Evolutionary conservation across 2,329 filamentous ascomycete species (phyloP).

Genomic region (Nemania bipapillata): DNA sequence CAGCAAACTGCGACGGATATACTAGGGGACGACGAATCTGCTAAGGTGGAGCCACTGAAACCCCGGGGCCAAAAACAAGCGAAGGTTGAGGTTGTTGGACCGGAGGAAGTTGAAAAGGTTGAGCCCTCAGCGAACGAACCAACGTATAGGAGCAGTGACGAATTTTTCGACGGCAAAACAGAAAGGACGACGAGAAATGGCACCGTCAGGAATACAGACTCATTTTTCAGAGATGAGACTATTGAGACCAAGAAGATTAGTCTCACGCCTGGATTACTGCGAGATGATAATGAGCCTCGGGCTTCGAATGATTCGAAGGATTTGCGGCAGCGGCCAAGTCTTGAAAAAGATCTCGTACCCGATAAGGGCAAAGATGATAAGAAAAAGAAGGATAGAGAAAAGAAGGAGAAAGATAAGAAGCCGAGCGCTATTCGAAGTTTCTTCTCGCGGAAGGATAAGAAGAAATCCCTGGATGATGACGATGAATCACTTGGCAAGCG

Average conservation of each 20-base stretch:
- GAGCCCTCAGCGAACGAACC: slow-evolving; percentile 40
- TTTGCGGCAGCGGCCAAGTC: slow-evolving; percentile 66
- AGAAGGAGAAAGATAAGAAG: slow-evolving; percentile 59
- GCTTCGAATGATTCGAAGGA: slow-evolving; percentile 59
- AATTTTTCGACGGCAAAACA: slow-evolving; percentile 68
- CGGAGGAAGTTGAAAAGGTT: slow-evolving; percentile 52
- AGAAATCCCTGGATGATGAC: slow-evolving; percentile 66
- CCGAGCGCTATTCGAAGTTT: slow-evolving; percentile 64
- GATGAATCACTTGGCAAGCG: slow-evolving; percentile 71
- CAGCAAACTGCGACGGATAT: slow-evolving; percentile 50
- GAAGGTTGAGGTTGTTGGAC: slow-evolving; percentile 52
- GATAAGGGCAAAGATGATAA: slow-evolving; percentile 69
- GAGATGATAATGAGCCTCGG: slow-evolving; percentile 74
- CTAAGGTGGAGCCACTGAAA: slow-evolving; percentile 67
- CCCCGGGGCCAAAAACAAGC: slow-evolving; percentile 58
- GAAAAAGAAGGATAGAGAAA: slow-evolving; percentile 72
- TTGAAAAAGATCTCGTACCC: slow-evolving; percentile 63
- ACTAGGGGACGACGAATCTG: slow-evolving; percentile 61
- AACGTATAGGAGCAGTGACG: slow-evolving; percentile 68
- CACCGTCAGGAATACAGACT: slow-evolving; percentile 89
- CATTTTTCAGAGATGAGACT: slow-evolving; percentile 96
- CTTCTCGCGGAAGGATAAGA: slow-evolving; percentile 72
- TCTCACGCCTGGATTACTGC: slow-evolving; percentile 88
- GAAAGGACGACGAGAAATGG: slow-evolving; percentile 80
- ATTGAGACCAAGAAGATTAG: slow-evolving; percentile 98